Percentiles rank a stretch among this genome's conserved stretches.
These are phyloP conservation scores for Starmerella stigmatis DNA, from an alignment of 805 yeast species.

Conservation along the genomic window DNA sequence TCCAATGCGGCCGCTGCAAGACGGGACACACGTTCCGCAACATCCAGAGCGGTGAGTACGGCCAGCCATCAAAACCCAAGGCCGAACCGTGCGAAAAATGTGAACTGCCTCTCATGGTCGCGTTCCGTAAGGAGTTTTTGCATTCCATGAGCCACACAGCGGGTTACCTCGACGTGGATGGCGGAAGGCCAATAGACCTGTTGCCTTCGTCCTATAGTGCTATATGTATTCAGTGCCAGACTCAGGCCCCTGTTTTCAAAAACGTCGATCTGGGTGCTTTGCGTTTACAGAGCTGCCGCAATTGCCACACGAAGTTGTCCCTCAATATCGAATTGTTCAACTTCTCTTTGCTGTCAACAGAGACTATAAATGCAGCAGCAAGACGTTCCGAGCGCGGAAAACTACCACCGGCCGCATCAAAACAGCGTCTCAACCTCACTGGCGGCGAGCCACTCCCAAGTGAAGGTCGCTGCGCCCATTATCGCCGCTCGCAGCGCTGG, in stretches of 20 bases:
- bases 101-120: slow-evolving; percentile 28
- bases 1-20: slow-evolving; percentile 34
- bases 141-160: slow-evolving; percentile 28
- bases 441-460: slow-evolving; percentile 34
- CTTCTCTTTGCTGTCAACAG: slow-evolving; percentile 29
- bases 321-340: slow-evolving; percentile 29
- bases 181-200: slow-evolving; percentile 32
- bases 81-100: slow-evolving; percentile 31
- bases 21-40: slow-evolving; percentile 30
- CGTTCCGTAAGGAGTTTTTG: slow-evolving; percentile 32
- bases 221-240: slow-evolving; percentile 32
- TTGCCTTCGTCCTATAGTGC: slow-evolving; percentile 32
- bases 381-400: slow-evolving; percentile 10
- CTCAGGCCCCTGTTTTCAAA: slow-evolving; percentile 27
- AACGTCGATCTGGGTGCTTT: slow-evolving; percentile 31
- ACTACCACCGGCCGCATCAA: slow-evolving; percentile 18
- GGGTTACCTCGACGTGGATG: slow-evolving; percentile 34
- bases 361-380: slow-evolving; percentile 21
- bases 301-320: slow-evolving; percentile 32
- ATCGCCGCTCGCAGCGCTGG: slow-evolving; percentile 36
- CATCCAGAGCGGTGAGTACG: slow-evolving; percentile 31
- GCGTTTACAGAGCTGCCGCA: slow-evolving; percentile 29
- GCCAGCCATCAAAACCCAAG: slow-evolving; percentile 28
- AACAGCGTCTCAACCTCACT: slow-evolving; percentile 28
- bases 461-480: slow-evolving; percentile 34